Base-by-base conservation (phyloP, 345 rosid species). In the Pseudoturritis turrita region DNA sequence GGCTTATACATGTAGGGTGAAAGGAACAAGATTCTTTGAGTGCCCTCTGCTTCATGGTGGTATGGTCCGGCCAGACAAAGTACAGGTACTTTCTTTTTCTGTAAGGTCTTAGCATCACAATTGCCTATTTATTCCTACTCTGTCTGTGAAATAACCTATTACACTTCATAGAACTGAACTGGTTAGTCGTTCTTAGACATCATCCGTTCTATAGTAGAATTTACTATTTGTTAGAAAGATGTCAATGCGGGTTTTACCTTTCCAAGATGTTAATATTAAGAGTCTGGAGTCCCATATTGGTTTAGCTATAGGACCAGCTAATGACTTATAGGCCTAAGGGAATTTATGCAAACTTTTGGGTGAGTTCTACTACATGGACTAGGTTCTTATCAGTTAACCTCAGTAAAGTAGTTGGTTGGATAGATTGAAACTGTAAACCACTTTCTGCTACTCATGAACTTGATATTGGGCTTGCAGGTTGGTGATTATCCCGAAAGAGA, bases 401-500 rank as follows among this genome's bases (percentile, higher is more conserved):
- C 29, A 0, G 18, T 61, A 4, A 54, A 33, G 39, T 54, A 25
- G 6, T 44, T 63, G 7, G 56, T 19, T 29, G 53, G 69, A 31
- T 19, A 28, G 23, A 28, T 25, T 17, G 51, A 40, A 29, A 40
- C 7, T 41, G 49, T 25, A 61, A 59, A 18, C 50, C 17, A 60
- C 4, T 58, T 41, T 41, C 41, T 59, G 40, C 23, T 31, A 21
- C 47, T 68, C 26, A 60, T 41, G 70, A 54, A 18, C 47, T 47
- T 37, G 26, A 26, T 25, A 6, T 46, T 70, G 7, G 41, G 10
- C 80, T 67, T 76, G 36, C 83, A 90, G 98, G 94, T 90, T 57
- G 98, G 98, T 65, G 88, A 90, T 69, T 84, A 84, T 71, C 97
- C 94, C n/a, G 97, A 90, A 76, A 81, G 87, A 71, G 96, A 93